Evolutionary conservation across 306 rosid genomes (phyloP), one percentile per base, ranked within the genome.

Genomic region (Corylus americana): DNA sequence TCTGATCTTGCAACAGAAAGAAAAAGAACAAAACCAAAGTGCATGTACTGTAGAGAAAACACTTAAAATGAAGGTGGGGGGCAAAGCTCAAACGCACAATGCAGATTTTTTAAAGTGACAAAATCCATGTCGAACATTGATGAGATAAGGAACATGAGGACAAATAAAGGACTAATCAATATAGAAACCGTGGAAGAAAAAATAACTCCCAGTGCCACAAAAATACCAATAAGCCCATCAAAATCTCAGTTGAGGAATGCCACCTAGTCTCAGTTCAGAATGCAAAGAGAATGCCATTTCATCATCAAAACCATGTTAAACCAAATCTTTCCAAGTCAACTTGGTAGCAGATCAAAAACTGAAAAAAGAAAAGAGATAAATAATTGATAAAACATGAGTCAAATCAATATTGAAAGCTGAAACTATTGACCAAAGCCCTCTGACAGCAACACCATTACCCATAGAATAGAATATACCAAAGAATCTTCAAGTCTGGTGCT

Each of bases 311-410:
- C 69, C 49, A 74, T 74, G 17, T 22, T 50, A 54, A 22, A 74
- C 6, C 58, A 47, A 27, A 49, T 11, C 49, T 17, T 44, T 48
- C 70, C 63, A 63, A 63, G 62, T 50, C 35, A n/a, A 49, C 62
- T 63, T 4, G 35, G 62, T 63, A 22, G 70, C 70, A 64, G 51
- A 42, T 71, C 78, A 79, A 79, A 79, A 71, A 66, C 50, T 50
- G 78, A 73, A 25, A 22, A 67, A 14, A 77, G 63, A 20, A 51
- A 67, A 58, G 77, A 74, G 35, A 82, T 66, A 66, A 73, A 44
- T 39, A 66, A 55, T 73, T 54, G 44, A 69, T 8, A 29, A 20
- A 75, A n/a, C 42, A 48, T 49, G 74, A 80, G 72, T 39, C 27
- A 42, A 42, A 10, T 67, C 50, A 37, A n/a, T 18, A 42, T 18